Evolutionary conservation across 352 stramenopile genomes (phyloP).

Genomic region (Elongisporangium prolatum): DNA sequence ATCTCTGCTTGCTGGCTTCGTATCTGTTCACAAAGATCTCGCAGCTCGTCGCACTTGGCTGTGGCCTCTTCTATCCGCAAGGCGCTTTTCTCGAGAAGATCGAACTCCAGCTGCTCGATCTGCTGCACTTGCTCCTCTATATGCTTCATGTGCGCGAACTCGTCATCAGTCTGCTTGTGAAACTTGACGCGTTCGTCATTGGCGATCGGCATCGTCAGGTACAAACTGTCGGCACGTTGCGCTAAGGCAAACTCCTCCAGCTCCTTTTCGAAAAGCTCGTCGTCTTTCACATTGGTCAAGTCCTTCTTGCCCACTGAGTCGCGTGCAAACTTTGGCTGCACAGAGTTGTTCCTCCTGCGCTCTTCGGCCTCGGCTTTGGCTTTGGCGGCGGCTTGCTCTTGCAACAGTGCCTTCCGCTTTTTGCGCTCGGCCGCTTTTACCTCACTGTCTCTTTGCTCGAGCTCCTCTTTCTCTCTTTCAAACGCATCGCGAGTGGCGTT

Average conservation of each 20-base stretch:
- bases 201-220: conserved; percentile 38
- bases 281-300: conserved; percentile 44
- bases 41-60: conserved; percentile 26
- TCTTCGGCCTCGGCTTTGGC: conserved; percentile 36
- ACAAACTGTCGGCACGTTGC: conserved; percentile 41
- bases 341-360: conserved; percentile 20
- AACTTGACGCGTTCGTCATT: conserved; percentile 31
- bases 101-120: conserved; percentile 58
- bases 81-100: conserved; percentile 63
- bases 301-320: conserved; percentile 57
- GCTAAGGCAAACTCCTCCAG: conserved; percentile 37
- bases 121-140: conserved; percentile 40
- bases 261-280: conserved; percentile 49
- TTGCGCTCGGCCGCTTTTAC: conserved; percentile 43
- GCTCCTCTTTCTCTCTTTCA: conserved; percentile 40
- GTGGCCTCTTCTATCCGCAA: conserved; percentile 44
- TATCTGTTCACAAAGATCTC: conserved; percentile 26
- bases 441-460: conserved; percentile 40
- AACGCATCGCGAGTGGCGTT: conserved; percentile 56
- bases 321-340: conserved; percentile 31
- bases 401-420: conserved; percentile 31
- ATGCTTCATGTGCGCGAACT: conserved; percentile 62
- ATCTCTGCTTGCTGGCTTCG: conserved; percentile 21
- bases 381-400: conserved; percentile 46
- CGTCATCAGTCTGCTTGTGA: conserved; percentile 35